phyloP scores from a whole-genome alignment of 192 early-diverging fungal species.

The Entomortierella chlamydospora region DNA sequence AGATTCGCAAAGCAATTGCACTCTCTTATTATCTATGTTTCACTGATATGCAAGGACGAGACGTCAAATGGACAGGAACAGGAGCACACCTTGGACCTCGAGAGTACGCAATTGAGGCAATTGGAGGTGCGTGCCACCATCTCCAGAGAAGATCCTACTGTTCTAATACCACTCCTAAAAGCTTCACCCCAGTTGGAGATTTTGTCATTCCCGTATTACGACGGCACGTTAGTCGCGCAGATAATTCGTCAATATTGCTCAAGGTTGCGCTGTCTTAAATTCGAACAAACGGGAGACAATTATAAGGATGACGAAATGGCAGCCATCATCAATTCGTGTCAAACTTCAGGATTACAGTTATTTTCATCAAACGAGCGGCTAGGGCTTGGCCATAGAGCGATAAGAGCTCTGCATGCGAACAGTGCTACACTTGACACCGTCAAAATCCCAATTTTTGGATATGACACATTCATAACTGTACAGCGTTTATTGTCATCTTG shows the following conservation, averaged over 20 bases:
- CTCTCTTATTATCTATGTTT: no score
- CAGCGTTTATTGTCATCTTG: background rate
- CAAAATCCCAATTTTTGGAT: background rate
- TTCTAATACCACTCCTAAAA: background rate
- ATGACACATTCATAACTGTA: background rate
- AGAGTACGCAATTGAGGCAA: no score
- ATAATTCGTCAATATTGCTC: background rate
- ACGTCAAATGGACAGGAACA: no score
- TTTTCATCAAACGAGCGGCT: background rate
- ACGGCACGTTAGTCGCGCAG: background rate
- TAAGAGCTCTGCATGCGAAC: background rate
- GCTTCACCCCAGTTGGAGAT: background rate
- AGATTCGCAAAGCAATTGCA: no score
- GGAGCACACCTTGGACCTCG: no score
- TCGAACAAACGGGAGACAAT: background rate
- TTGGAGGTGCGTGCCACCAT: background rate
- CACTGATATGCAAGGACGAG: no score
- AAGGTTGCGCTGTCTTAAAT: background rate
- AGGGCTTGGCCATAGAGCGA: background rate
- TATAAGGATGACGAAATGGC: background rate
- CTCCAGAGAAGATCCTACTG: background rate
- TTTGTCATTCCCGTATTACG: background rate
- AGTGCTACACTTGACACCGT: background rate
- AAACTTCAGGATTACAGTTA: background rate
- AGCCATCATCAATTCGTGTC: background rate